These are phyloP conservation scores for Talaromyces atroroseus DNA, from an alignment of 2,329 filamentous ascomycete genomes.

Conservation along the genomic window DNA sequence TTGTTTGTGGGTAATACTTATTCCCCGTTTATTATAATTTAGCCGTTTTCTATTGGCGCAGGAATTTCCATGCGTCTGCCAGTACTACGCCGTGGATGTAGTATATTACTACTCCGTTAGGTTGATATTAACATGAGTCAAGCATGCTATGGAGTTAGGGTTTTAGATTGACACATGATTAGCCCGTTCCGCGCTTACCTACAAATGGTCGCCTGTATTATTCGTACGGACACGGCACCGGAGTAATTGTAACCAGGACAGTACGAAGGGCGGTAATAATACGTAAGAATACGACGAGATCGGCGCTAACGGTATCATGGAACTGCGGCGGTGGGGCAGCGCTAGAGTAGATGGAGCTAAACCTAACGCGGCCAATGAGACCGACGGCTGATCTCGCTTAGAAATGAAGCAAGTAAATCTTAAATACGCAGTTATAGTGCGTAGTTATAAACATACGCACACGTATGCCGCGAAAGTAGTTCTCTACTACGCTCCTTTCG, in stretches of 20 bases:
- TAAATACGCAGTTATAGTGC: not conserved
- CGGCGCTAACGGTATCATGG: not conserved
- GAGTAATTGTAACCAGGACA: too few relatives aligned
- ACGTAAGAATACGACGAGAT: not conserved
- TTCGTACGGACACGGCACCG: not conserved
- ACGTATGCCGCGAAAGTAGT: not conserved
- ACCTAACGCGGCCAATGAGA: not conserved
- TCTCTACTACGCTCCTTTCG: conserved; percentile 5
- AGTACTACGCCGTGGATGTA: too few relatives aligned
- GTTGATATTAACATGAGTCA: not conserved
- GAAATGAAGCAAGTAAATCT: not conserved
- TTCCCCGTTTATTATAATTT: not conserved
- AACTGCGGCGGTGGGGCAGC: not conserved
- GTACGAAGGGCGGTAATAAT: not conserved
- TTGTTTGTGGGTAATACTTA: not conserved
- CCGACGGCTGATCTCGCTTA: not conserved
- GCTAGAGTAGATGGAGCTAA: not conserved
- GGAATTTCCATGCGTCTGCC: not conserved
- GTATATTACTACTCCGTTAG: too few relatives aligned
- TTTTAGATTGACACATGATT: not conserved
- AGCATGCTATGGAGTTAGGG: not conserved
- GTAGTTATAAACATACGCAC: not conserved
- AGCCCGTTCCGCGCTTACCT: not conserved
- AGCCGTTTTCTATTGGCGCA: not conserved
- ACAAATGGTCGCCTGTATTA: too few relatives aligned